Evolutionary conservation across 768 basidiomycete species (phyloP).

Genomic region (Chalciporus sphaerocephalus): DNA sequence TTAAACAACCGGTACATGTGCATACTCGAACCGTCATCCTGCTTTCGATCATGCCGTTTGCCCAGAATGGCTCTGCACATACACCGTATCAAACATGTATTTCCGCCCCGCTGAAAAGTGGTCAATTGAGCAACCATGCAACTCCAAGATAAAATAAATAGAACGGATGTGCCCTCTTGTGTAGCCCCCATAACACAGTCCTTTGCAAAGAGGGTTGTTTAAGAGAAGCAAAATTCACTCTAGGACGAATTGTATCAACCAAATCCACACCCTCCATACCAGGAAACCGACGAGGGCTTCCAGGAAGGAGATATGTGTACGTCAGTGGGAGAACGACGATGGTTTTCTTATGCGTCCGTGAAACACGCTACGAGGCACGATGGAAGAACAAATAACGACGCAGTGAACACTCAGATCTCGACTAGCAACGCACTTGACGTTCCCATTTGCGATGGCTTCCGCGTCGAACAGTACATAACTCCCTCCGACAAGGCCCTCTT

Average conservation of each 20-base stretch:
- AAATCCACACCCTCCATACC: conserved; percentile 29
- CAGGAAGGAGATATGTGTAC: conserved; percentile 27
- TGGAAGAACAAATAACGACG: conserved; percentile 1
- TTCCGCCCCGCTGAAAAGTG: conserved; percentile 46
- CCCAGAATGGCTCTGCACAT: conserved; percentile 82
- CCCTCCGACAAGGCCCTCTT: conserved; percentile 81
- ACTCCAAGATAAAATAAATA: conserved; percentile 1
- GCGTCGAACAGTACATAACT: conserved; percentile 82
- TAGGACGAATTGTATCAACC: conserved; percentile 98
- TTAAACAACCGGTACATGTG: conserved; percentile 73
- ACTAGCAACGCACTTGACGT: conserved; percentile 16
- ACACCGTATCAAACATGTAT: conserved; percentile 67
- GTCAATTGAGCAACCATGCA: conserved; percentile 17
- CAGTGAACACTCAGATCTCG: conserved; percentile 47
- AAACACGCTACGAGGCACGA: conserved; percentile 3
- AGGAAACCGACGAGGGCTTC: conserved; percentile 62
- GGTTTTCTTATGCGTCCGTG: conserved; percentile 90
- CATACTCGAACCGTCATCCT: conserved; percentile 27
- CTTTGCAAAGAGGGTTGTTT: conserved; percentile 87
- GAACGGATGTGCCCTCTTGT: conserved; percentile 64
- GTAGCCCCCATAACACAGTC: conserved; percentile 83
- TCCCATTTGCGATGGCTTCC: conserved; percentile 43
- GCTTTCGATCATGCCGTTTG: conserved; percentile 52
- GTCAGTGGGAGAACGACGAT: conserved; percentile 70
- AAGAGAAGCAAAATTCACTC: conserved; percentile 51